Conservation (phyloP, 1,139 yeast species). For the Yamadazyma aaseri region DNA sequence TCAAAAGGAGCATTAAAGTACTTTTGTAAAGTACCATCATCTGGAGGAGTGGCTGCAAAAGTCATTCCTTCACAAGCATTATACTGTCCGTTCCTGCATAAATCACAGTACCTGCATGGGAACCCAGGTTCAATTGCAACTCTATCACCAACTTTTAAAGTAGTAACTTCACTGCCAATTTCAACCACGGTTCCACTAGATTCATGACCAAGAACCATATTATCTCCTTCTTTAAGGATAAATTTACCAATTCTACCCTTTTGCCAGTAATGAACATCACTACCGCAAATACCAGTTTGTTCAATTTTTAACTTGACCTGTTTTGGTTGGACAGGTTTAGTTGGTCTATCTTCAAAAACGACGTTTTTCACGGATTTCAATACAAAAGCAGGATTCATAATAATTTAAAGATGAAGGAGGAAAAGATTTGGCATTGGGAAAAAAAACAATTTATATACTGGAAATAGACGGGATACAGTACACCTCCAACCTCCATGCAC, state of each 20-base stretch:
- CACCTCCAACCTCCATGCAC: too few relatives aligned
- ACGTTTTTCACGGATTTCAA: slow-evolving; percentile 57
- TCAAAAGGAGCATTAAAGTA: slow-evolving; percentile 70
- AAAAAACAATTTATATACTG: too few relatives aligned
- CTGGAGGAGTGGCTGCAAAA: slow-evolving; percentile 82
- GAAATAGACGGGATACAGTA: too few relatives aligned
- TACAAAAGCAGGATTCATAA: slow-evolving; percentile 64
- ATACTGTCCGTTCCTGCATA: slow-evolving; percentile 73
- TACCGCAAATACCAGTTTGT: slow-evolving; percentile 82
- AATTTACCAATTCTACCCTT: slow-evolving; percentile 79
- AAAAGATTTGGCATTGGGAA: too few relatives aligned
- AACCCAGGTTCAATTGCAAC: slow-evolving; percentile 78
- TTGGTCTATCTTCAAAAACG: slow-evolving; percentile 58
- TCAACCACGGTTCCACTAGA: slow-evolving; percentile 70
- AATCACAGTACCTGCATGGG: slow-evolving; percentile 74
- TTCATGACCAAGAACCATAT: slow-evolving; percentile 78
- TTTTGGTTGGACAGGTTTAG: slow-evolving; percentile 25
- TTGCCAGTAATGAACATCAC: slow-evolving; percentile 80
- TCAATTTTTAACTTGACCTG: slow-evolving; percentile 15
- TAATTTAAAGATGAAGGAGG: too few relatives aligned
- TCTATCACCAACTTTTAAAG: slow-evolving; percentile 68
- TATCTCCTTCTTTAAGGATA: slow-evolving; percentile 47
- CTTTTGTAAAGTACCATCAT: slow-evolving; percentile 58
- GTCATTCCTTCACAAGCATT: slow-evolving; percentile 81
- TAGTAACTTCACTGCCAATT: slow-evolving; percentile 60